Percentiles rank a stretch among this genome's conserved stretches.
These are phyloP conservation scores for Craspedostauros australis DNA, from an alignment of 108 stramenopile genomes.

Conservation along the genomic window DNA sequence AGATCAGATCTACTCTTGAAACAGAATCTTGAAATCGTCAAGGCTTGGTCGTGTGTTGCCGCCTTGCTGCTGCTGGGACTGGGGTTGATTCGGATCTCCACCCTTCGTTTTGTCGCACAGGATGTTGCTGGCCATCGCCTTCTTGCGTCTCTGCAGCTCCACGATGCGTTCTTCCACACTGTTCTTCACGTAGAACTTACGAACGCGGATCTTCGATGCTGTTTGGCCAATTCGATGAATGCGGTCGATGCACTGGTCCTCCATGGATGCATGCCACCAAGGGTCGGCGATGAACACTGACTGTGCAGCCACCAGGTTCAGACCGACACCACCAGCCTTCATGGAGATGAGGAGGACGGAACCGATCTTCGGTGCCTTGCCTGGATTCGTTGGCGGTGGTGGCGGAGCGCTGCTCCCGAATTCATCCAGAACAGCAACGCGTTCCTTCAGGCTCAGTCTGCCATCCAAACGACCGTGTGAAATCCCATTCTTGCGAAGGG, in stretches of 20 bases:
- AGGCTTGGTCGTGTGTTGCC: slow-evolving; percentile 48
- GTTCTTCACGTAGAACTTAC: slow-evolving; percentile 73
- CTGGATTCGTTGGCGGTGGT: too few species aligned
- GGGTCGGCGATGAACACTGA: slow-evolving; percentile 79
- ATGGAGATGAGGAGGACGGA: slow-evolving; percentile 74
- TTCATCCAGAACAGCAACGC: slow-evolving; percentile 51
- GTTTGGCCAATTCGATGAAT: slow-evolving; percentile 85
- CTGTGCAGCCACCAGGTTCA: slow-evolving; percentile 69
- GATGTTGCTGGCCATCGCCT: slow-evolving; percentile 62
- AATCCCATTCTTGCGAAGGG: slow-evolving; percentile 31
- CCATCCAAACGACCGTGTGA: slow-evolving; percentile 67
- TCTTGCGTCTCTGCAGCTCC: slow-evolving; percentile 64
- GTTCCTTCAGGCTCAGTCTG: slow-evolving; percentile 56
- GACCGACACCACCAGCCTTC: slow-evolving; percentile 79
- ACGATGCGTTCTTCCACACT: slow-evolving; percentile 81
- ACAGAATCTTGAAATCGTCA: slow-evolving; percentile 73
- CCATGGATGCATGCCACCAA: slow-evolving; percentile 81
- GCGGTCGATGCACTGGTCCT: slow-evolving; percentile 73
- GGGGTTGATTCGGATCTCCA: too few species aligned
- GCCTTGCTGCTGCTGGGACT: slow-evolving; percentile 12
- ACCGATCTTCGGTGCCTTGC: slow-evolving; percentile 28
- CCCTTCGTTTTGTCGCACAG: slow-evolving; percentile 14
- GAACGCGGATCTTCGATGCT: slow-evolving; percentile 59
- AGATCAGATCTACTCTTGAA: slow-evolving; percentile 29
- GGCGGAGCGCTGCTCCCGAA: slow-evolving; percentile 35